These are phyloP conservation scores for Erythrophleum fordii DNA, from an alignment of 306 rosid species.

Conservation along the genomic window DNA sequence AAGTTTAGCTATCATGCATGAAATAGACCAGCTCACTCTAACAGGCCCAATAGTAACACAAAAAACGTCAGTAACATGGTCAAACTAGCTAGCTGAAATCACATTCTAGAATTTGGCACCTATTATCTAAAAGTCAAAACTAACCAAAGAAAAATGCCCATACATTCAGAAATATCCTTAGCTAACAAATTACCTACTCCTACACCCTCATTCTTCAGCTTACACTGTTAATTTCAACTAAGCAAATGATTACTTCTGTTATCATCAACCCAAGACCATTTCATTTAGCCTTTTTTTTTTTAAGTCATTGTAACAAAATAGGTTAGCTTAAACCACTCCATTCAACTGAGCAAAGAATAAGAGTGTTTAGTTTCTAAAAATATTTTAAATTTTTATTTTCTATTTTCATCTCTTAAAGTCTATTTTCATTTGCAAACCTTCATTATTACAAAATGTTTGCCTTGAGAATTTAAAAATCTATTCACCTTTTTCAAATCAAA, in stretches of 20 bases:
- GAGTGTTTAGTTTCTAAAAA: not conserved
- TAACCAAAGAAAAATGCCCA: no score
- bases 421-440: not conserved
- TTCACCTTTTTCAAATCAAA: not conserved
- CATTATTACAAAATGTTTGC: not conserved
- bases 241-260: not conserved
- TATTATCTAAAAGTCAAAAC: no score
- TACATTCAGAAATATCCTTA: no score
- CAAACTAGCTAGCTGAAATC: conserved; percentile 6
- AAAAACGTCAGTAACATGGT: not conserved
- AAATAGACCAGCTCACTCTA: not conserved
- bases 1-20: not conserved
- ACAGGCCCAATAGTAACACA: not conserved
- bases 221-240: no score
- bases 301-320: not conserved
- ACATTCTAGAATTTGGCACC: conserved; percentile 2
- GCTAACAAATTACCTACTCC: no score
- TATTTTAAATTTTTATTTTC: no score
- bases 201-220: no score
- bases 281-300: not conserved
- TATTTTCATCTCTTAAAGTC: not conserved
- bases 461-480: not conserved
- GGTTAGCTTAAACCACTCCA: not conserved
- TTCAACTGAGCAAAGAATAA: not conserved
- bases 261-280: not conserved